Evolutionary conservation across 2,329 filamentous ascomycete genomes (phyloP), one percentile per base, ranked within the genome.

Genomic region (Neopestalotiopsis sp.): DNA sequence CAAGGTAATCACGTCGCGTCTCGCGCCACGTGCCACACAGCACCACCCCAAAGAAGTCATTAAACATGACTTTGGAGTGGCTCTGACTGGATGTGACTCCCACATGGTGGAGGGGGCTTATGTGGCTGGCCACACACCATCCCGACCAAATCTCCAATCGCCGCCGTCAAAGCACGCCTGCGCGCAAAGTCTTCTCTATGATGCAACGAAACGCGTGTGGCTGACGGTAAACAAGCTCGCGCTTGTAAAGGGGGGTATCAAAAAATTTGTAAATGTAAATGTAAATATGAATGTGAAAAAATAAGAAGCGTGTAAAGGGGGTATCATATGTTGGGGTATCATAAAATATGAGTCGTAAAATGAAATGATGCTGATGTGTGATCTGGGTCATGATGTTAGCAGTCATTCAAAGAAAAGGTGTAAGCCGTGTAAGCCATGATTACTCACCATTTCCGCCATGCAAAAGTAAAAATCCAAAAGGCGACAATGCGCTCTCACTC

Each of bases 401-500:
- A 49, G 59, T 34, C 10, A 20, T 40, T 10, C 6, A 10, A 10
- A 38, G 34, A 10, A 7, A 38, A 38, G 10, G 6, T 7, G 5
- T 38, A 38, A n/a, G n/a, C 14, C 40, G 59, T 20, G 32, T 34
- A 20, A 40, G 45, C 45, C 17, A 20, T 45, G 40, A 14, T 5
- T 24, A 70, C 75, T 75, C 69, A 78, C 76, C 73, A 76, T 71
- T 76, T 73, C 67, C 72, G 45, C 42, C 34, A 38, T 62, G 59
- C 59, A 40, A 34, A 24, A 17, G 24, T 34, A 62, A 42, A 61
- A 62, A 49, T 17, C 17, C 6, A 53, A 66, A 71, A n/a, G 28
- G n/a, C 65, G 65, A 13, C 34, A 28, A 67, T 63, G 45, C n/a
- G 13, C 58, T 45, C 30, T 83, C 79, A 83, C 75, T 84, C 82